A percentile compares a stretch with the other conserved stretches of the same genome.
These are phyloP conservation scores for Podospora fimiseda DNA, from an alignment of 495 filamentous ascomycete genomes.

Conservation along the genomic window DNA sequence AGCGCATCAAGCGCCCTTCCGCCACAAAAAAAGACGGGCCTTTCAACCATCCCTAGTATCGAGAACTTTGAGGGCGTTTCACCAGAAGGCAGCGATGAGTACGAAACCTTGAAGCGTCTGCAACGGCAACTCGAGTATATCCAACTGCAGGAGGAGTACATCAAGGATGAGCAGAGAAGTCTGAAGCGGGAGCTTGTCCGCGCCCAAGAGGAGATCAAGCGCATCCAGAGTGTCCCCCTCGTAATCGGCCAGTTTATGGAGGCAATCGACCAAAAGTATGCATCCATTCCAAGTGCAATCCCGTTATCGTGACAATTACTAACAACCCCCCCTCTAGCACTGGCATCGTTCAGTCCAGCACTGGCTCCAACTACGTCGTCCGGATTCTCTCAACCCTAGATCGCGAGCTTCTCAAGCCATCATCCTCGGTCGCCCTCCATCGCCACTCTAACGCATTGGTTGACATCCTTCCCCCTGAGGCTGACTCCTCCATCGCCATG, in stretches of 20 bases:
- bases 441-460: constrained; percentile 97
- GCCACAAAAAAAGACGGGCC: constrained; percentile 69
- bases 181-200: constrained; percentile 94
- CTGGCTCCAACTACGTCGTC: constrained; percentile 97
- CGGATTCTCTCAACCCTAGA: constrained; percentile 97
- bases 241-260: constrained; percentile 99
- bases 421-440: constrained; percentile 93
- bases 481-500: constrained; percentile 98
- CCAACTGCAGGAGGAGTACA: constrained; percentile 97
- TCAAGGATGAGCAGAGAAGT: constrained; percentile 99
- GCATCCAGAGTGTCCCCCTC: constrained; percentile 94
- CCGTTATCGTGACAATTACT: not conserved
- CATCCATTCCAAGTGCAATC: not conserved
- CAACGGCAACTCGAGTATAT: constrained; percentile 98
- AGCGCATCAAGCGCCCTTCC: constrained; percentile 64
- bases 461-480: constrained; percentile 95
- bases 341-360: constrained; percentile 96
- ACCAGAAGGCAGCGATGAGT: constrained; percentile 83
- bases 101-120: constrained; percentile 88
- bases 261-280: constrained; percentile 97
- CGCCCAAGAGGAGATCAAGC: constrained; percentile 98
- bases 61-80: constrained; percentile 77
- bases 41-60: constrained; percentile 83
- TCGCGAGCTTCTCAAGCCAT: constrained; percentile 94
- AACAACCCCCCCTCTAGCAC: constrained; percentile 52